A percentile compares a stretch with the other conserved stretches of the same genome.
These are phyloP conservation scores for Carex arenaria DNA, from an alignment of 202 grass and related monocot genomes.

Conservation along the genomic window DNA sequence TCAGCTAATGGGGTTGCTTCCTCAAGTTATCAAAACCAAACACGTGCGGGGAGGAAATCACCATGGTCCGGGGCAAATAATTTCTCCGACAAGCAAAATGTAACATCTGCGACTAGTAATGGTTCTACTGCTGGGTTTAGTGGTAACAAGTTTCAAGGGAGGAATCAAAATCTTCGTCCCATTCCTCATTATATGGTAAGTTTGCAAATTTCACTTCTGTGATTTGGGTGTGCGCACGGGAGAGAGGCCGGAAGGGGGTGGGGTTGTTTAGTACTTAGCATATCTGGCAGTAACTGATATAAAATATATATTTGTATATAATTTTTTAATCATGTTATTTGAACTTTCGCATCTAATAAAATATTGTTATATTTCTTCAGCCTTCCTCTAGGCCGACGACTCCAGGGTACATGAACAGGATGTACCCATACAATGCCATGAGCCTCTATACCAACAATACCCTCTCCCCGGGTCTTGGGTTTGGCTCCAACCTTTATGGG, in stretches of 20 bases:
- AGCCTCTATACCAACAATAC: conserved; percentile 43
- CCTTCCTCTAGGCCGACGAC: conserved; percentile 19
- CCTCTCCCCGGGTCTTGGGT: conserved; percentile 43
- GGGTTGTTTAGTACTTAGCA: neutral
- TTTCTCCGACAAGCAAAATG: conserved; percentile 48
- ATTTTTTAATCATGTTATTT: neutral
- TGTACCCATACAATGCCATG: conserved; percentile 51
- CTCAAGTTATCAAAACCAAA: conserved; percentile 36
- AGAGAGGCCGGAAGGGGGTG: too few relatives aligned
- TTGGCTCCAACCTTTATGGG: conserved; percentile 48
- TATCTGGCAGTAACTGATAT: neutral
- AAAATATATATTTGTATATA: neutral
- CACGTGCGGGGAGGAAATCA: conserved; percentile 26
- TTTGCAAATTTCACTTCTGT: neutral
- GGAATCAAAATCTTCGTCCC: conserved; percentile 36
- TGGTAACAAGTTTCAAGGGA: conserved; percentile 35
- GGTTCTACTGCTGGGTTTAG: conserved; percentile 23
- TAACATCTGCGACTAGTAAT: conserved; percentile 25
- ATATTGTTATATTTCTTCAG: conserved; percentile 10
- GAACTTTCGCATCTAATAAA: neutral
- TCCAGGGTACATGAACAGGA: conserved; percentile 35
- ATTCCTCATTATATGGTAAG: conserved; percentile 52
- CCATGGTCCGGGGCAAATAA: conserved; percentile 43
- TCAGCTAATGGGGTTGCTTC: conserved; percentile 25
- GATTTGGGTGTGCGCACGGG: neutral